These are phyloP conservation scores for Aspergillus ochraceoroseus DNA, from an alignment of 2,329 filamentous ascomycete genomes.

Conservation along the genomic window DNA sequence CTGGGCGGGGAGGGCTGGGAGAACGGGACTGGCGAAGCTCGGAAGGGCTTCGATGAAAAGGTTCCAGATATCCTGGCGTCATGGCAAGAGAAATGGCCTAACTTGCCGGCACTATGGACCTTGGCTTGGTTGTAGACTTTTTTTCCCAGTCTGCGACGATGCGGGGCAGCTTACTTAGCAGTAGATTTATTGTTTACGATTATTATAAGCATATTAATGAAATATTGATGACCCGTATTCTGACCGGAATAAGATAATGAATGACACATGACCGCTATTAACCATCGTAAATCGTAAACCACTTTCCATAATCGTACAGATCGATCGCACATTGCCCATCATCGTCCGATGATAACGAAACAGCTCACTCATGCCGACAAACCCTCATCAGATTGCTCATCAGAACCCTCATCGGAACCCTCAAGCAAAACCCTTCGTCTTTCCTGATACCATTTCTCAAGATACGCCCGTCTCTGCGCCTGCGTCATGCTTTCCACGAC, in stretches of 20 bases:
- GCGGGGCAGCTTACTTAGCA: too few relatives aligned
- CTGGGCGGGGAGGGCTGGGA: constrained; percentile 65
- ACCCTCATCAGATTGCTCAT: too few relatives aligned
- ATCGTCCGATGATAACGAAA: too few relatives aligned
- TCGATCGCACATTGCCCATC: too few relatives aligned
- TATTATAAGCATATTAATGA: constrained; percentile 2
- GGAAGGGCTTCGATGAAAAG: constrained; percentile 80
- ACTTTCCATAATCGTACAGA: too few relatives aligned
- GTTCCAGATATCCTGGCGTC: constrained; percentile 86
- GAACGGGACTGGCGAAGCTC: constrained; percentile 59
- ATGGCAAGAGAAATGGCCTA: constrained; percentile 95
- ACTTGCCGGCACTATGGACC: constrained; percentile 87
- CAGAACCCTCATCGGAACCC: neutral
- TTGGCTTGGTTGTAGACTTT: constrained; percentile 75
- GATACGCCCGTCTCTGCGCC: constrained; percentile 68
- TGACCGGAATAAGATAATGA: neutral
- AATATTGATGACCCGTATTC: neutral
- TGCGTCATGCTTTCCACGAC: constrained; percentile 89
- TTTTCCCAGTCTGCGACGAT: neutral
- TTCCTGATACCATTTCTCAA: constrained; percentile 73
- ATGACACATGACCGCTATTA: too few relatives aligned
- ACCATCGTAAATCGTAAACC: too few relatives aligned
- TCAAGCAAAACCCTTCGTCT: constrained; percentile 50
- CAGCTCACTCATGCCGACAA: too few relatives aligned
- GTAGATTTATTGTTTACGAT: too few relatives aligned